Evolutionary conservation across 108 stramenopile species (phyloP), one percentile per base, ranked within the genome.

Genomic region (Conticribra guillardii): DNA sequence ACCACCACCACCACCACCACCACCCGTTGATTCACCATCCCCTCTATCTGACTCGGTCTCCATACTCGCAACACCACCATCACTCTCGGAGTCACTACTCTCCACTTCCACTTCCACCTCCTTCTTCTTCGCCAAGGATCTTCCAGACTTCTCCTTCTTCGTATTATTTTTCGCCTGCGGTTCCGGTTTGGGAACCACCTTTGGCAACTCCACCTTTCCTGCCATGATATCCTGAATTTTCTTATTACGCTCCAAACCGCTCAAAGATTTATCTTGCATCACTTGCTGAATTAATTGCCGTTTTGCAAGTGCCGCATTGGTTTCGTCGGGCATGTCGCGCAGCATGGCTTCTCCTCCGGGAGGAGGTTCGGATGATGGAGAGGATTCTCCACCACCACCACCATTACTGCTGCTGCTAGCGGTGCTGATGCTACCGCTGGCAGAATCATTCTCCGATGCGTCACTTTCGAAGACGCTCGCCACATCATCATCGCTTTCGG

Each of bases 201-300:
- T n/a, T n/a, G 56, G 56, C 24, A 57, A n/a, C 7, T 57, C 30
- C 11, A 57, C 56, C 29, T 28, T 57, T 1, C 56, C 56, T 28
- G 56, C 71, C 65, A 73, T 73, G 37, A 41, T 41, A 41, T 41
- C 11, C 11, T 41, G 37, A 9, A 41, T 41, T 9, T 41, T 53
- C 24, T 53, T 53, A 3, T 53, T 53, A 21, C 23, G 19, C 21
- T 53, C 52, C 22, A 57, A 24, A n/a, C 27, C 31, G 29, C 56
- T 57, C 56, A 57, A 18, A 15, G 27, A n/a, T 2, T 26, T 11
- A n/a, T 57, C 56, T 29, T n/a, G 27, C 56, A 57, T 57, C 4
- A 57, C 28, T 31, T 24, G 17, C 30, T 31, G 56, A 24, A 57
- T 29, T 1, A 29, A 17, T 32, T 57, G 26, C 1, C 56, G 56